These are phyloP conservation scores for Russula dissimulans DNA, from an alignment of 768 basidiomycete genomes.

Conservation along the genomic window DNA sequence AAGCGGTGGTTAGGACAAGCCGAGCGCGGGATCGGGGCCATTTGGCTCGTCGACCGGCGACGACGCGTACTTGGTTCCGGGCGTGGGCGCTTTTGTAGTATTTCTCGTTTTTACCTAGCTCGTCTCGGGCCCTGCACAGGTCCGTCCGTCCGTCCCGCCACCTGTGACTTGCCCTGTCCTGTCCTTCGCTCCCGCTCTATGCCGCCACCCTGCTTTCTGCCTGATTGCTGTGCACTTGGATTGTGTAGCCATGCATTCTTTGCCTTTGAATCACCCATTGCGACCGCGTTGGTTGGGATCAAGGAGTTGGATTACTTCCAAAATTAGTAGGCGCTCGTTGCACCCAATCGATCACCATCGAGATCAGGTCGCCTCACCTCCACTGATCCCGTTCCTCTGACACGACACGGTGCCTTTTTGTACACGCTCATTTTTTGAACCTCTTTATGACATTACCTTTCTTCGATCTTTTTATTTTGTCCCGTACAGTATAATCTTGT, in stretches of 20 bases:
- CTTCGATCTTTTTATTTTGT: not conserved
- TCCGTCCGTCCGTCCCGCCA: not conserved
- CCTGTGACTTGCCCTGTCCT: not conserved
- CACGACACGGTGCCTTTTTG: not conserved
- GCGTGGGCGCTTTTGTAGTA: not conserved
- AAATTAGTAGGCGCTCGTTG: constrained; percentile 2
- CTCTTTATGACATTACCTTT: not conserved
- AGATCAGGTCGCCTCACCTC: not conserved
- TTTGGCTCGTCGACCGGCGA: not conserved
- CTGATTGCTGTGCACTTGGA: not conserved
- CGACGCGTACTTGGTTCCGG: too few relatives aligned
- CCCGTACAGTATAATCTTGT: not conserved
- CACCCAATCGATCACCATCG: constrained; percentile 8
- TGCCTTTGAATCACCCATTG: too few relatives aligned
- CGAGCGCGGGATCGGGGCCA: not conserved
- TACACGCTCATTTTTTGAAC: not conserved
- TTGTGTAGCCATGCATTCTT: not conserved
- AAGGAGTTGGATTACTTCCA: constrained; percentile 1
- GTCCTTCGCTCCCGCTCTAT: not conserved
- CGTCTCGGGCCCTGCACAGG: not conserved
- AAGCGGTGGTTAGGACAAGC: not conserved
- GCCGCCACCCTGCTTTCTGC: not conserved
- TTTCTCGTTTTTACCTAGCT: not conserved
- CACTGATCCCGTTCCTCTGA: not conserved
- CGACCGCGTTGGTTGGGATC: constrained; percentile 5